phyloP scores from a whole-genome alignment of 768 basidiomycete genomes.

The Kwoniella heveanensis region DNA sequence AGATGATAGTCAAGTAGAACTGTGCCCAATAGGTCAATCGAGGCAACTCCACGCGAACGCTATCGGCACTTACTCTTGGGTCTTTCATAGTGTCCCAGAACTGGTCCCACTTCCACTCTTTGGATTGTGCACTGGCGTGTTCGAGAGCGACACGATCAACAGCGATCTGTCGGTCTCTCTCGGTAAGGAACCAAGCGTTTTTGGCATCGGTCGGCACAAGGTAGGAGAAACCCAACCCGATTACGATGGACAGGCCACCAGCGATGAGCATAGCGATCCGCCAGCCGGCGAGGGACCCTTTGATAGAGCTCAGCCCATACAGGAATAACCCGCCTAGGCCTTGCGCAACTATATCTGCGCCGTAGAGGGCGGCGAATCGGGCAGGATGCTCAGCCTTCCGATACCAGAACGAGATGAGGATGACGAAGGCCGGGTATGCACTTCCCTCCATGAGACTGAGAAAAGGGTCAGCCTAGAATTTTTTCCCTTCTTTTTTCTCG shows the following conservation, averaged over 20 bases:
- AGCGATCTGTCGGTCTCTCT: slow-evolving; percentile 30
- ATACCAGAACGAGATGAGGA: slow-evolving; percentile 27
- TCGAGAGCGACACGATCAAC: slow-evolving; percentile 36
- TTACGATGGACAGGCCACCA: slow-evolving; percentile 27
- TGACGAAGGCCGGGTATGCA: slow-evolving; percentile 19
- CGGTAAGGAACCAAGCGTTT: slow-evolving; percentile 38
- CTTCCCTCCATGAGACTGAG: slow-evolving; percentile 16
- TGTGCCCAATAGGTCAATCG: no score
- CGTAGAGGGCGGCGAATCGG: slow-evolving; percentile 34
- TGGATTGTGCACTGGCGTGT: slow-evolving; percentile 32
- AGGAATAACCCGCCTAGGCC: slow-evolving; percentile 30
- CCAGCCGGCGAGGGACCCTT: slow-evolving; percentile 28
- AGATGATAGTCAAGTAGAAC: slow-evolving; percentile 29
- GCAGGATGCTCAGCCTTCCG: slow-evolving; percentile 39
- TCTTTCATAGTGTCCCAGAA: slow-evolving; percentile 33
- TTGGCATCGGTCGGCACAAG: slow-evolving; percentile 27
- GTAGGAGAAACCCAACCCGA: slow-evolving; percentile 28
- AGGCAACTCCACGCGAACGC: no score
- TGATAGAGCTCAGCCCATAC: slow-evolving; percentile 17
- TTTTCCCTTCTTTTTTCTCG: not conserved
- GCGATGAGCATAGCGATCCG: slow-evolving; percentile 34
- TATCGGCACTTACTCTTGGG: not conserved
- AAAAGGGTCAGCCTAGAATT: not conserved
- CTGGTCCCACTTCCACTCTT: slow-evolving; percentile 30
- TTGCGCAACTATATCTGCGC: slow-evolving; percentile 33